Base-by-base conservation (phyloP, 768 basidiomycete genomes). In the Suillus alpinus region DNA sequence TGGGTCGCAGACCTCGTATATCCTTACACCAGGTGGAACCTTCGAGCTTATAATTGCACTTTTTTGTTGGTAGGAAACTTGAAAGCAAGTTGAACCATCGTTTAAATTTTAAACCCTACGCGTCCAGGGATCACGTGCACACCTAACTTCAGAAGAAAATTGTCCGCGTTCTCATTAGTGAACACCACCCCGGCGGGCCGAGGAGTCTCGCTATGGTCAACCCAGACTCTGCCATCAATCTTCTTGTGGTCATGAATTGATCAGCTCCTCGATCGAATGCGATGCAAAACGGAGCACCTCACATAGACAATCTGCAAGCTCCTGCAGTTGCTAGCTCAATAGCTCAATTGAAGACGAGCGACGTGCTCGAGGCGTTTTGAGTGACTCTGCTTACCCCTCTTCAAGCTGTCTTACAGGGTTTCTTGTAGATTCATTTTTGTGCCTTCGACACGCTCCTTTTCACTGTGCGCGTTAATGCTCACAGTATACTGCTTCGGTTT, bases 281-380 rank as follows among this genome's bases (percentile, higher is more conserved):
- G 16, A 49, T 29, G 9, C 16, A 10, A 29, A 18, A 18, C 18
- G 49, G 29, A 50, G 29, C 9, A 18, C 2, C 18, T 31, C 76
- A 78, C 26, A 69, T 73, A 1, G 75, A 76, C 2, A 61, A 68
- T 29, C 61, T 78, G 16, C 77, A 80, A 36, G 73, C 77, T 14
- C 87, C 89, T 37, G 88, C 83, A 0, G 84, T 91, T 23, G 90
- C 89, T 52, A 85, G 85, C 68, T 89, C 92, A 6, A 81, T 98
- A 9, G 93, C 92, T 9, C 93, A 92, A 9, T 80, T 99, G 51
- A 89, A 95, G 74, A 87, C 88, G 67, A 87, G 85, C 56, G 94
- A 95, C 66, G 82, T 86, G 1, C 82, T 98, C 43, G 93, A 95
- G 67, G n/a, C n/a, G n/a, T n/a, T n/a, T n/a, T 85, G 96, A n/a